Percentiles rank a stretch among this genome's conserved stretches.
phyloP scores from a whole-genome alignment of 192 early-diverging fungal genomes.

The Cladochytrium replicatum region DNA sequence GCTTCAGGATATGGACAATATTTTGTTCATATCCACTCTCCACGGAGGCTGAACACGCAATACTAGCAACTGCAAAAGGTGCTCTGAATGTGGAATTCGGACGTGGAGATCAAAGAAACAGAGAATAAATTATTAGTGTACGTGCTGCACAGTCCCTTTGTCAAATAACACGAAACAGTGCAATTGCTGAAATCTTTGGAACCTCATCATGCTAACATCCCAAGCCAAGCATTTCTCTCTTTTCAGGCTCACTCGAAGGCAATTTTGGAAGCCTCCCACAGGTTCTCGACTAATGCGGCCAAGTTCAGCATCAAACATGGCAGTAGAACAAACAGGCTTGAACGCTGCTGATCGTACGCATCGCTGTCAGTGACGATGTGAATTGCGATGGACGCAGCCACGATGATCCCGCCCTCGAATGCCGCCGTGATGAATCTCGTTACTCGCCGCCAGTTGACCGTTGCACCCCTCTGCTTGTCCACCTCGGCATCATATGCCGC shows the following conservation, averaged over 20 bases:
- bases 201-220: no score
- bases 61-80: no score
- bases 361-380: slow-evolving; percentile 20
- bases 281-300: slow-evolving; percentile 32
- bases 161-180: no score
- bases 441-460: slow-evolving; percentile 17
- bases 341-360: slow-evolving; percentile 17
- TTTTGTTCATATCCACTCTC: slow-evolving; percentile 95
- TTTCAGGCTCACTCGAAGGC: no score
- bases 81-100: no score
- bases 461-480: slow-evolving; percentile 9
- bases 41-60: slow-evolving; percentile 99
- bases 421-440: slow-evolving; percentile 23
- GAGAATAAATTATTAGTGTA: no score
- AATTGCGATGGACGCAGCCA: slow-evolving; percentile 21
- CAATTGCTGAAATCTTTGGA: no score
- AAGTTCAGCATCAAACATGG: slow-evolving; percentile 30
- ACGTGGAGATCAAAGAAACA: no score
- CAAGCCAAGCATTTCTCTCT: no score
- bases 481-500: slow-evolving; percentile 29
- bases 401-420: slow-evolving; percentile 32
- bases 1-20: slow-evolving; percentile 63
- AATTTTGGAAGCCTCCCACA: no score
- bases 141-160: no score
- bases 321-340: slow-evolving; percentile 27